Evolutionary conservation across 148 eudicot species (phyloP), one percentile per base, ranked within the genome.

Genomic region (Rhododendron molle): DNA sequence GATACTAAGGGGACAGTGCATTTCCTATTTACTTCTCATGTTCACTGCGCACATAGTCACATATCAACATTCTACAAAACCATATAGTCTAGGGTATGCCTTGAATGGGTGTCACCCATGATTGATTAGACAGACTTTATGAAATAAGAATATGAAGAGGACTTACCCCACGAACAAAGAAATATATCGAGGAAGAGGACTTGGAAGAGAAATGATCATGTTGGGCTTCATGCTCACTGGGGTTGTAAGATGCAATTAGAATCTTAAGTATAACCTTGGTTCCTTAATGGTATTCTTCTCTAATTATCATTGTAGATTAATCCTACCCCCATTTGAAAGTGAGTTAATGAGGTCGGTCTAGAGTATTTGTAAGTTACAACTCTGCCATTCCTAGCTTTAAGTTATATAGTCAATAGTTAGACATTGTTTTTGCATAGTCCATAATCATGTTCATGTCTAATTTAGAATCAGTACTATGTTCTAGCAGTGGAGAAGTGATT

Each of bases 351-450:
- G 78, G 78, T 71, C 30, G 76, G 34, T 30, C 44, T 73, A 73
- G 78, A 15, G 20, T 34, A 73, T 36, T 74, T 73, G n/a, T 5
- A 76, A 76, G 47, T 18, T 38, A 16, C 23, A 76, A 38, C 78
- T 76, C 40, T 44, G 9, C 58, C 58, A 46, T 78, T 77, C 52
- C 54, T 44, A 76, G 46, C 28, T 47, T 13, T 26, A 21, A 78
- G 58, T 26, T 78, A 21, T 26, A n/a, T 69, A 78, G 86, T 43
- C 60, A 77, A 60, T 58, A 76, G 78, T 58, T 58, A 36, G 34
- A 49, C 26, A 1, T 65, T 49, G 18, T 76, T 38, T 40, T 46
- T 78, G 80, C 43, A 36, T 40, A 16, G 58, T 60, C 10, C 34
- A 32, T 28, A 85, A 77, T 76, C 11, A 12, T 73, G 34, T 32